Percentiles rank a stretch among this genome's conserved stretches.
Evolutionary conservation across 768 basidiomycete genomes (phyloP).

Genomic region (Lentinula lateritia): DNA sequence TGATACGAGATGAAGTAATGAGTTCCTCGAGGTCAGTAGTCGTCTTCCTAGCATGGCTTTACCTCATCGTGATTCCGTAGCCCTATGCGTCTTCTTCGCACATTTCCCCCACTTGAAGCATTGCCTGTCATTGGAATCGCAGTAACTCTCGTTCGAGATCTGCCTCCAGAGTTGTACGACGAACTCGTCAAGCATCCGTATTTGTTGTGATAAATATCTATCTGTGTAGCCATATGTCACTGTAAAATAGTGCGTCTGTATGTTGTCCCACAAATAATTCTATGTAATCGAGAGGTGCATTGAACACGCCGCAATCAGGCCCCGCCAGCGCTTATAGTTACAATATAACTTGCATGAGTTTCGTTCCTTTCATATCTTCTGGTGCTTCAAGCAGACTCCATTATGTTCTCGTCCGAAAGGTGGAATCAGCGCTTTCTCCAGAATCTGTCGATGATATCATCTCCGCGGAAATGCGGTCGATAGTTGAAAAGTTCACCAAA

Average conservation of each 20-base stretch:
- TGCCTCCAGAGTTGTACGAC: constrained; percentile 82
- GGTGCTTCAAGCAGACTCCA: constrained; percentile 73
- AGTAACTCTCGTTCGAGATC: constrained; percentile 88
- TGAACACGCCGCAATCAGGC: too few species aligned
- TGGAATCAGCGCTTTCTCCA: constrained; percentile 55
- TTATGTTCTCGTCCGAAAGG: constrained; percentile 67
- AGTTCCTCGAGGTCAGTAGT: constrained; percentile 66
- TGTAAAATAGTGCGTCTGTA: not conserved
- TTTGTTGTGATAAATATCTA: constrained; percentile 30
- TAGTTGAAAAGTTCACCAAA: constrained; percentile 48
- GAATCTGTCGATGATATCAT: constrained; percentile 60
- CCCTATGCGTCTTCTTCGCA: constrained; percentile 91
- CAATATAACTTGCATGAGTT: not conserved
- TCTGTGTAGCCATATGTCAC: not conserved
- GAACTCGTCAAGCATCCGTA: constrained; percentile 88
- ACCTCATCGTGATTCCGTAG: constrained; percentile 31
- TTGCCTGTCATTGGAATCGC: constrained; percentile 86
- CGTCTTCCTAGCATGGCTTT: not conserved
- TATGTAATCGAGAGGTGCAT: too few species aligned
- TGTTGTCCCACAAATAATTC: not conserved
- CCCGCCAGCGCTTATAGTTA: not conserved
- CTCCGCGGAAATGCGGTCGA: constrained; percentile 48
- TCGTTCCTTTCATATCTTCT: constrained; percentile 68
- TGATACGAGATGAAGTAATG: constrained; percentile 91
- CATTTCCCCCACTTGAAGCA: constrained; percentile 89